Evolutionary conservation across 305 asterid species (phyloP).

Genomic region (Solanum hybrid): DNA sequence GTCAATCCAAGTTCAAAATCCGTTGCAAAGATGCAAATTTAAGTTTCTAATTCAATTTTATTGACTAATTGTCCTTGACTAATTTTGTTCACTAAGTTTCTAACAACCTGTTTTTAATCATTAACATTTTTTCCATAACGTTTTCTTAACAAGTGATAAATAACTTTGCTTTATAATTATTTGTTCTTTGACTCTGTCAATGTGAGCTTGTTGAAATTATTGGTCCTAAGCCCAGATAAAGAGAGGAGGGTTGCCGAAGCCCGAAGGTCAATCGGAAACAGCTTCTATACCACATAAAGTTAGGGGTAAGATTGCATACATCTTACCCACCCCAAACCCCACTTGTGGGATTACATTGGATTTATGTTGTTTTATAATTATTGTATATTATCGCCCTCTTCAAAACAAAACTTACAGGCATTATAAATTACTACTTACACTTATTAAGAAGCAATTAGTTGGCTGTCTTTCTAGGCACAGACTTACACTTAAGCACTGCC

Average conservation of each 20-base stretch:
- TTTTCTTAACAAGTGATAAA: not conserved
- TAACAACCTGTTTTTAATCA: not conserved
- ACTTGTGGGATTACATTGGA: not conserved
- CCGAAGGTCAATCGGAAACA: not conserved
- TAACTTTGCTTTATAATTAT: not conserved
- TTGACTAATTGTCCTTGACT: not conserved
- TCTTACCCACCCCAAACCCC: not conserved
- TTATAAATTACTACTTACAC: not conserved
- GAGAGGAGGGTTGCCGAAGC: not conserved
- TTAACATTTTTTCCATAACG: not conserved
- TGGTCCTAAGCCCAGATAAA: not conserved
- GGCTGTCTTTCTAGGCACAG: not conserved
- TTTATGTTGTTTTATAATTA: not conserved
- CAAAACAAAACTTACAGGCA: not conserved
- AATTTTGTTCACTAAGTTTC: not conserved
- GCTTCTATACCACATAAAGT: not conserved
- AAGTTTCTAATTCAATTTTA: not conserved
- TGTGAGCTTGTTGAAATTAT: not conserved
- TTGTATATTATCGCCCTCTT: not conserved
- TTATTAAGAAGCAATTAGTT: not conserved
- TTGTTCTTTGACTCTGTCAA: not conserved
- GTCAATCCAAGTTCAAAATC: not conserved
- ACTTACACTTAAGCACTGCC: not conserved
- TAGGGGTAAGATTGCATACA: not conserved
- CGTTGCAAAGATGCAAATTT: not conserved